A percentile compares a stretch with the other conserved stretches of the same genome.
phyloP scores from a whole-genome alignment of 257 asterid genomes.

The Knoxia roxburghii region DNA sequence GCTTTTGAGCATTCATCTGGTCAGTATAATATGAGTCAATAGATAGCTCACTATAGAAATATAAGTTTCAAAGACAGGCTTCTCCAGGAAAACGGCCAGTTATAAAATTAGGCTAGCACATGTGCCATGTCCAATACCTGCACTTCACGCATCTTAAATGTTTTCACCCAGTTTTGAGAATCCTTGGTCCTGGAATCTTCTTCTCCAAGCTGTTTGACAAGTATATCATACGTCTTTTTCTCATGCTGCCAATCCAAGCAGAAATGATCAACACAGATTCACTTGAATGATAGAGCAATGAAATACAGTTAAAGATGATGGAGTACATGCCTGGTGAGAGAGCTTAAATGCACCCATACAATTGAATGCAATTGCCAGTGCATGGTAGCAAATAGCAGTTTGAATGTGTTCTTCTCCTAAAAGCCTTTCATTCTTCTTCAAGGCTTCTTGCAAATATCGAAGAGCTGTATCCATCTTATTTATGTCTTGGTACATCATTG shows the following conservation, averaged over 20 bases:
- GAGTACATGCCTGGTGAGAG: conserved; percentile 64
- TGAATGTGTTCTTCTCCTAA: conserved; percentile 93
- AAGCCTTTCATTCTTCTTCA: conserved; percentile 77
- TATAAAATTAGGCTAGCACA: background rate
- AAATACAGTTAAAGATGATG: conserved; percentile 8
- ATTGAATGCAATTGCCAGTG: conserved; percentile 86
- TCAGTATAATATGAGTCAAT: background rate
- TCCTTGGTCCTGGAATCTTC: conserved; percentile 91
- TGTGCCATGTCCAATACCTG: conserved; percentile 37
- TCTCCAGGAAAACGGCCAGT: background rate
- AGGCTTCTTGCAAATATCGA: conserved; percentile 89
- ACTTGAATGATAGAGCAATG: conserved; percentile 2
- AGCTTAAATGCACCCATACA: conserved; percentile 92
- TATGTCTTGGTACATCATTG: conserved; percentile 96
- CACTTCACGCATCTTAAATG: conserved; percentile 81
- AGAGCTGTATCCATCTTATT: conserved; percentile 90
- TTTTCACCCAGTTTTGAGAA: conserved; percentile 86
- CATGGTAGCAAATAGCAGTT: conserved; percentile 99
- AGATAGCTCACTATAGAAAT: background rate
- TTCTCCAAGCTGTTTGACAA: conserved; percentile 91
- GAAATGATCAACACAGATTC: conserved; percentile 5
- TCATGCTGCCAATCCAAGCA: conserved; percentile 60
- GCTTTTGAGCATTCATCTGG: conserved; percentile 84
- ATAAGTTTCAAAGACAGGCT: background rate
- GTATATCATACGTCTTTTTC: conserved; percentile 86